Evolutionary conservation across 495 filamentous ascomycete genomes (phyloP).

Genomic region (Filosporella fistucella): DNA sequence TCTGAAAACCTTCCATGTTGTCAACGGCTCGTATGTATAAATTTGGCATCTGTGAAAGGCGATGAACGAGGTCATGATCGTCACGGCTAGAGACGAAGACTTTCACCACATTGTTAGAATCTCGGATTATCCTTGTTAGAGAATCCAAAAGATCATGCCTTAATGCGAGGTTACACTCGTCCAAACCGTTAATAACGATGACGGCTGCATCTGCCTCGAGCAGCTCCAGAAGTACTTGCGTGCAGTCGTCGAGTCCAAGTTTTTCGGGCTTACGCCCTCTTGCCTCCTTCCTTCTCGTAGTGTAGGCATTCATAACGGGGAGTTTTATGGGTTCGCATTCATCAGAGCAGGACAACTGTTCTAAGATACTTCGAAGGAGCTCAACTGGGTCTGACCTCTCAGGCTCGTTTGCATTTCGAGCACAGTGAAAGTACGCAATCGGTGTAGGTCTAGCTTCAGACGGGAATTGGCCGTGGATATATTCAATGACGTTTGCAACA

Average conservation of each 20-base stretch:
- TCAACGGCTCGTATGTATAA: conserved; percentile 25
- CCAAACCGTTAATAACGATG: conserved; percentile 42
- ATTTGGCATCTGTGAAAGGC: conserved; percentile 25
- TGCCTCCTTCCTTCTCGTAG: not conserved
- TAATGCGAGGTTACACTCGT: conserved; percentile 34
- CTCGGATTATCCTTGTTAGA: conserved; percentile 25
- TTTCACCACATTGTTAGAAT: conserved; percentile 29
- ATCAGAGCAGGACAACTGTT: conserved; percentile 6
- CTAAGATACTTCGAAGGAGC: conserved; percentile 4
- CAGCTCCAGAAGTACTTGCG: conserved; percentile 1
- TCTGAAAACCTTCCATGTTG: conserved; percentile 28
- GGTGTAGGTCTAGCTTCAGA: not conserved
- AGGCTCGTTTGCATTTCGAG: conserved; percentile 9
- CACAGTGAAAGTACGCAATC: conserved; percentile 13
- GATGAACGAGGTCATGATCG: conserved; percentile 30
- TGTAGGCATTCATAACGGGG: not conserved
- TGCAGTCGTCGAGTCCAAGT: conserved; percentile 2
- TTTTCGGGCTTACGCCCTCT: not conserved
- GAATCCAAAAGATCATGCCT: conserved; percentile 30
- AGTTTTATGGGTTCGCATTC: not conserved
- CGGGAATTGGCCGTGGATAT: not conserved
- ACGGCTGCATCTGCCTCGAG: conserved; percentile 23
- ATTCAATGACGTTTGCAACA: conserved; percentile 8
- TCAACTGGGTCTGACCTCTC: conserved; percentile 13
- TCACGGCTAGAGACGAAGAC: conserved; percentile 35